Conservation (phyloP, 176 grass and related monocot genomes). For the Musa acuminata region DNA sequence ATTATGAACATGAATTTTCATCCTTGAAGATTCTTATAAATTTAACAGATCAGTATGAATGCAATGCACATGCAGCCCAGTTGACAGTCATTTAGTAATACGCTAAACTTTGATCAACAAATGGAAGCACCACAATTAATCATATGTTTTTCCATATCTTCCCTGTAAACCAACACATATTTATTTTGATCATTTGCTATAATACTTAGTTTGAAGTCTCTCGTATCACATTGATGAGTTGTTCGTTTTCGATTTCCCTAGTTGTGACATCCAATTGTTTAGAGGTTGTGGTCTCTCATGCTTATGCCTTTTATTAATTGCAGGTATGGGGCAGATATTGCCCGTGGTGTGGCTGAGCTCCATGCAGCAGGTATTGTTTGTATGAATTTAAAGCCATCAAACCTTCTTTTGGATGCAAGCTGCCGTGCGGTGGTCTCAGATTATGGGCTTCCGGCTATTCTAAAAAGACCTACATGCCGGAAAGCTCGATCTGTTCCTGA, state of each 20-base stretch:
- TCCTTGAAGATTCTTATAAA: neutral
- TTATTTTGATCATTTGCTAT: neutral
- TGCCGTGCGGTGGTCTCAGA: slow-evolving; percentile 71
- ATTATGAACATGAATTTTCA: too few relatives aligned
- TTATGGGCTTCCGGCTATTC: slow-evolving; percentile 89
- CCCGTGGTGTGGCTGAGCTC: slow-evolving; percentile 89
- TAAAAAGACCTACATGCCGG: slow-evolving; percentile 64
- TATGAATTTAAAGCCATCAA: slow-evolving; percentile 99
- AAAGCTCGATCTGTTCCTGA: slow-evolving; percentile 40
- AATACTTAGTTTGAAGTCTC: neutral
- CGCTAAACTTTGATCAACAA: neutral
- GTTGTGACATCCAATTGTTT: neutral
- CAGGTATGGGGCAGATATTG: slow-evolving; percentile 97
- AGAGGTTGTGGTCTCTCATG: neutral
- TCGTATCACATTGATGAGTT: neutral
- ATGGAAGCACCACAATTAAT: neutral
- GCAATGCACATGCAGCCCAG: neutral
- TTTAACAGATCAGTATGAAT: neutral
- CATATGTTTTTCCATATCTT: neutral
- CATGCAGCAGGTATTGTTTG: slow-evolving; percentile 97
- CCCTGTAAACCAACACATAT: neutral
- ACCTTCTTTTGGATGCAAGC: slow-evolving; percentile 80
- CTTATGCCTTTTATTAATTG: slow-evolving; percentile 14
- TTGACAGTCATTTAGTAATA: neutral
- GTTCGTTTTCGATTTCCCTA: neutral